These are phyloP conservation scores for Erucastrum elatum DNA, from an alignment of 345 rosid species.

Conservation along the genomic window DNA sequence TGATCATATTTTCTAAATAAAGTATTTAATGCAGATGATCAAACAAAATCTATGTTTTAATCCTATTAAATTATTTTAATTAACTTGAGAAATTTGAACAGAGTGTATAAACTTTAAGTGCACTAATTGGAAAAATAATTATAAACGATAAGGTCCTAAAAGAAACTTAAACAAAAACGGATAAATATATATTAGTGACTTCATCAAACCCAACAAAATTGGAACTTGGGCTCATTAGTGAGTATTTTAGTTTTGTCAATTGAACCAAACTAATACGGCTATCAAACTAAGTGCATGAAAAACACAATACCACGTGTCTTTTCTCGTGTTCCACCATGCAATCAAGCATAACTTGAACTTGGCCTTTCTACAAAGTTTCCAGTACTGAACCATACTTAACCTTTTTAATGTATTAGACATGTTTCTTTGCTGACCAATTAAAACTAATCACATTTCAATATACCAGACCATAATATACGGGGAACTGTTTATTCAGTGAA, in stretches of 20 bases:
- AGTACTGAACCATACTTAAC: slow-evolving; percentile 5
- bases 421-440: neutral
- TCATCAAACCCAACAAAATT: slow-evolving; percentile 30
- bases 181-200: neutral
- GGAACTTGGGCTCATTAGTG: slow-evolving; percentile 24
- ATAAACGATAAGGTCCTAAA: neutral
- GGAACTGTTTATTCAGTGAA: slow-evolving; percentile 1
- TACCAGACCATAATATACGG: slow-evolving; percentile 23
- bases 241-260: slow-evolving; percentile 2
- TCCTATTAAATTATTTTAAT: neutral
- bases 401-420: neutral
- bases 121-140: neutral
- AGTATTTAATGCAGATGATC: neutral
- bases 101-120: neutral
- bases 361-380: slow-evolving; percentile 30
- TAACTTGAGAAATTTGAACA: neutral
- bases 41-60: neutral
- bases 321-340: slow-evolving; percentile 38
- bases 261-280: neutral
- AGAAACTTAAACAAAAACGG: neutral
- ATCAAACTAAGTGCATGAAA: slow-evolving; percentile 1
- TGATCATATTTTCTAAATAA: neutral
- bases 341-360: slow-evolving; percentile 39
- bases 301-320: slow-evolving; percentile 40
- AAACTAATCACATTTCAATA: neutral